These are phyloP conservation scores for Tuctoria greenei DNA, from an alignment of 176 grass and related monocot species.

Conservation along the genomic window DNA sequence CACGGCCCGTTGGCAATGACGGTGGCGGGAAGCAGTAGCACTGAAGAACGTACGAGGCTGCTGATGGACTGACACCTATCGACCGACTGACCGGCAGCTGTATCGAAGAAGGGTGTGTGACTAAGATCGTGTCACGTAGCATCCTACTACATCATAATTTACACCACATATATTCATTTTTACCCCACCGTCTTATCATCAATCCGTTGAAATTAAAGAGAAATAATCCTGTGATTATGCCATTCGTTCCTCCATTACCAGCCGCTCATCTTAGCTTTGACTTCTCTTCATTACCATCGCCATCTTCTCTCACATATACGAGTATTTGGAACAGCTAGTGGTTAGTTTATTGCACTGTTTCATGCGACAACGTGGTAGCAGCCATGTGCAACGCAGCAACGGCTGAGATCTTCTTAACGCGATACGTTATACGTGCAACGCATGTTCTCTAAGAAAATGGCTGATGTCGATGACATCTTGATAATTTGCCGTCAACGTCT, in stretches of 20 bases:
- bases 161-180: neutral
- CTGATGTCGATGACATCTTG: neutral
- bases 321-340: neutral
- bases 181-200: neutral
- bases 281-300: neutral
- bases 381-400: neutral
- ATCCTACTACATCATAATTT: neutral
- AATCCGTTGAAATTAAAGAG: neutral
- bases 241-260: neutral
- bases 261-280: neutral
- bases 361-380: neutral
- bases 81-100: too few species aligned
- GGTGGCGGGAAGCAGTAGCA: neutral
- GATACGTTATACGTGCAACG: neutral
- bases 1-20: neutral
- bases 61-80: too few species aligned
- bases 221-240: neutral
- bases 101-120: conserved; percentile 18
- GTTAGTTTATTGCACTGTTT: neutral
- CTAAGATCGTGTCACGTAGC: neutral
- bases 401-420: neutral
- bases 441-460: neutral
- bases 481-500: neutral
- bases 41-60: neutral
- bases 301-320: neutral